Percentiles rank a stretch among this genome's conserved stretches.
phyloP scores from a whole-genome alignment of 306 rosid genomes.

The Urtica urens region DNA sequence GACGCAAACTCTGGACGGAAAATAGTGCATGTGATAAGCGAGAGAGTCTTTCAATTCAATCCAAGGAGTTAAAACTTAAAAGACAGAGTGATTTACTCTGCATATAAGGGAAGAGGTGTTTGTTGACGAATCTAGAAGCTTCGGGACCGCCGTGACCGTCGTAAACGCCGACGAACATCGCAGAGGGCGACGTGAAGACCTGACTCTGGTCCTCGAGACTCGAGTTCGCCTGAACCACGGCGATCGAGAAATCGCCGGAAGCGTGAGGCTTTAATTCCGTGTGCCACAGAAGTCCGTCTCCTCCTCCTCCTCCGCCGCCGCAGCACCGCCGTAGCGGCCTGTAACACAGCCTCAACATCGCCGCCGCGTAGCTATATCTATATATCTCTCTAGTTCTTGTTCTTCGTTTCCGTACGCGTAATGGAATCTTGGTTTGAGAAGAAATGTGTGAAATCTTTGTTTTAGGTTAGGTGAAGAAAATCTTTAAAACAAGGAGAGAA shows the following conservation, averaged over 20 bases:
- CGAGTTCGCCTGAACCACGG: slow-evolving; percentile 86
- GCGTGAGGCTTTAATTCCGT: slow-evolving; percentile 75
- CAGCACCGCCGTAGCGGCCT: slow-evolving; percentile 47
- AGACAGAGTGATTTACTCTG: slow-evolving; percentile 37
- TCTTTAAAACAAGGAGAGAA: neutral
- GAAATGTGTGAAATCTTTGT: too few species aligned
- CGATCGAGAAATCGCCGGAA: slow-evolving; percentile 90
- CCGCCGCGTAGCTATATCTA: neutral
- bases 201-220: slow-evolving; percentile 91
- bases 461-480: neutral
- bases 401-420: neutral
- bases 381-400: neutral
- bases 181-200: slow-evolving; percentile 71
- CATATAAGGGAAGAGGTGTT: slow-evolving; percentile 53
- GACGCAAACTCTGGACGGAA: slow-evolving; percentile 51
- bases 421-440: neutral
- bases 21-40: too few species aligned
- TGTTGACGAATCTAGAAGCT: slow-evolving; percentile 86
- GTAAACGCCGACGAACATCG: slow-evolving; percentile 75
- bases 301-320: slow-evolving; percentile 23
- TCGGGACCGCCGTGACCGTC: slow-evolving; percentile 98
- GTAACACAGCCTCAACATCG: slow-evolving; percentile 43
- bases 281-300: slow-evolving; percentile 75
- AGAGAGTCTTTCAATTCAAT: too few species aligned
- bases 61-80: neutral